These are phyloP conservation scores for Yamadazyma taylorii DNA, from an alignment of 1,139 yeast genomes.

Conservation along the genomic window DNA sequence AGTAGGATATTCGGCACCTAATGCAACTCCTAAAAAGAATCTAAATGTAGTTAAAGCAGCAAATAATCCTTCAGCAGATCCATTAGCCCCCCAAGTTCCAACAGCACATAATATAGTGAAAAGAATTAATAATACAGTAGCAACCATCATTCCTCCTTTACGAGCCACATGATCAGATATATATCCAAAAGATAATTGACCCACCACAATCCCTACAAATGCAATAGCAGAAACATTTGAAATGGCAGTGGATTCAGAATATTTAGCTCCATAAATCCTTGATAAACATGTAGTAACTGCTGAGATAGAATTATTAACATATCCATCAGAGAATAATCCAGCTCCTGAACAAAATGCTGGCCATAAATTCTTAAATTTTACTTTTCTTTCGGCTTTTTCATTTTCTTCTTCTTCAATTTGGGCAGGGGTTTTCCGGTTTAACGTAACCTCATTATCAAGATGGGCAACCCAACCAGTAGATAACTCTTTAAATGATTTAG, in stretches of 20 bases:
- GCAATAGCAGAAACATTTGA: slow-evolving; percentile 85
- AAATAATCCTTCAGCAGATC: slow-evolving; percentile 64
- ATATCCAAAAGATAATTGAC: slow-evolving; percentile 78
- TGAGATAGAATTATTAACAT: slow-evolving; percentile 79
- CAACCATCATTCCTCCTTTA: slow-evolving; percentile 75
- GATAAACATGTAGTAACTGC: slow-evolving; percentile 71
- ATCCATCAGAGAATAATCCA: slow-evolving; percentile 89
- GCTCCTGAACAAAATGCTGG: slow-evolving; percentile 89
- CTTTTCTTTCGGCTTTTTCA: slow-evolving; percentile 17
- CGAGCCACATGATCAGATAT: slow-evolving; percentile 77
- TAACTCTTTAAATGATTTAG: slow-evolving; percentile 39
- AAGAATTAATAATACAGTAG: slow-evolving; percentile 69
- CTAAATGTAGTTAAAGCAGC: slow-evolving; percentile 83
- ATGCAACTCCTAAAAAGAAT: slow-evolving; percentile 82
- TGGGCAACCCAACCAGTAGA: slow-evolving; percentile 38
- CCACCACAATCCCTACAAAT: slow-evolving; percentile 89
- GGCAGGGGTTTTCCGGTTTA: slow-evolving; percentile 26
- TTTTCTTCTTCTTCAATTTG: slow-evolving; percentile 25
- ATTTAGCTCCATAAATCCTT: slow-evolving; percentile 61
- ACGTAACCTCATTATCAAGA: slow-evolving; percentile 23
- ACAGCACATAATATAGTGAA: slow-evolving; percentile 81
- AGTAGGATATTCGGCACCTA: slow-evolving; percentile 91
- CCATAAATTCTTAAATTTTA: slow-evolving; percentile 45
- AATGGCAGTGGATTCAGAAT: slow-evolving; percentile 64
- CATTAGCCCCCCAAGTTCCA: slow-evolving; percentile 75